A percentile compares a stretch with the other conserved stretches of the same genome.
Conservation (phyloP, 192 early-diverging fungal genomes). For the Mortierella hygrophila region DNA sequence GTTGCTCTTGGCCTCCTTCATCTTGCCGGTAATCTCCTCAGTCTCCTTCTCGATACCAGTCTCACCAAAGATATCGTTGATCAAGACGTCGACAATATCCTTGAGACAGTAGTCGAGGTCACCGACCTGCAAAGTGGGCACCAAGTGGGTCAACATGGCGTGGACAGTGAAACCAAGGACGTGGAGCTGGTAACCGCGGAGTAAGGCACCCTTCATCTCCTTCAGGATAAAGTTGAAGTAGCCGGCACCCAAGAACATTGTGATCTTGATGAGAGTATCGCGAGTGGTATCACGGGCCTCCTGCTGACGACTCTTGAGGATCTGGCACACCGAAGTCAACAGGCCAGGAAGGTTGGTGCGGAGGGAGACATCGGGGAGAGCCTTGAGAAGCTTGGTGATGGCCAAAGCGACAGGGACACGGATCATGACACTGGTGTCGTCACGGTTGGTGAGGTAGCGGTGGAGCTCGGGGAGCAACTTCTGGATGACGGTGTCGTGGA, state of each 20-base stretch:
- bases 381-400: slow-evolving; percentile 85
- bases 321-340: slow-evolving; percentile 88
- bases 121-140: slow-evolving; percentile 70
- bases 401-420: slow-evolving; percentile 92
- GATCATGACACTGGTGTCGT: slow-evolving; percentile 80
- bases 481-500: slow-evolving; percentile 82
- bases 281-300: slow-evolving; percentile 88
- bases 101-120: slow-evolving; percentile 85
- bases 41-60: slow-evolving; percentile 91
- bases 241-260: slow-evolving; percentile 81
- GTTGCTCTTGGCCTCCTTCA: slow-evolving; percentile 89
- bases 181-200: slow-evolving; percentile 91
- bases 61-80: slow-evolving; percentile 95
- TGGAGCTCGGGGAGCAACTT: slow-evolving; percentile 89
- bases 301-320: slow-evolving; percentile 86
- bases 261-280: slow-evolving; percentile 90
- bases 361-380: slow-evolving; percentile 81
- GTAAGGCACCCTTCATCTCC: slow-evolving; percentile 82
- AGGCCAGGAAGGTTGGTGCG: slow-evolving; percentile 88
- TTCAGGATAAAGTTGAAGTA: slow-evolving; percentile 93
- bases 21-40: slow-evolving; percentile 89
- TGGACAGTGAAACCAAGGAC: slow-evolving; percentile 96
- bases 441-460: slow-evolving; percentile 75
- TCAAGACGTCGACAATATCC: slow-evolving; percentile 76
- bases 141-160: slow-evolving; percentile 79